Conservation (phyloP, 1,284 basidiomycete genomes). For the Trametes versicolor region DNA sequence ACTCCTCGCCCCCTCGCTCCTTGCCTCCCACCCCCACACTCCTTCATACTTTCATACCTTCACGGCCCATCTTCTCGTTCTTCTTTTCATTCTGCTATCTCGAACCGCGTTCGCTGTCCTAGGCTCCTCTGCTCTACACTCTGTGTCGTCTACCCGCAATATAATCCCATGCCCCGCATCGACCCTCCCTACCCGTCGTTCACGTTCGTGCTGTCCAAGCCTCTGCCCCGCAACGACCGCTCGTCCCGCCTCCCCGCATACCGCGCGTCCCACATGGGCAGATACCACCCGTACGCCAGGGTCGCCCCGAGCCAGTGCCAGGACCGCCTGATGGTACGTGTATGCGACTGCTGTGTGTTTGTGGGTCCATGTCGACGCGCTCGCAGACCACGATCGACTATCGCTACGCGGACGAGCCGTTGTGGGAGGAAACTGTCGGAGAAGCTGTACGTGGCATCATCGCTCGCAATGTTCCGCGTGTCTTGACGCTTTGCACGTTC, state of each 20-base stretch:
- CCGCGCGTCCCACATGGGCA: slow-evolving; percentile 32
- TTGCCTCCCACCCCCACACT: slow-evolving; percentile 5
- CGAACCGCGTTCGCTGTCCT: neutral
- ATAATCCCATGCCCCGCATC: slow-evolving; percentile 21
- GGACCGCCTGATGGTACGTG: slow-evolving; percentile 39
- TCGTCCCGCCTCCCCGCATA: slow-evolving; percentile 36
- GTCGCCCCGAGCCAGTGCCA: slow-evolving; percentile 18
- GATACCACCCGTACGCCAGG: slow-evolving; percentile 38
- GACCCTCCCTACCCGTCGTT: slow-evolving; percentile 26
- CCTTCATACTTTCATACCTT: neutral
- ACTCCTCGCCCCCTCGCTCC: slow-evolving; percentile 1
- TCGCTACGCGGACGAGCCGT: slow-evolving; percentile 9
- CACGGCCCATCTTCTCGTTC: neutral
- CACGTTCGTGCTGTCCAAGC: slow-evolving; percentile 11
- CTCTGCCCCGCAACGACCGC: slow-evolving; percentile 18
- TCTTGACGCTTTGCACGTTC: neutral
- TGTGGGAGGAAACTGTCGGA: slow-evolving; percentile 8
- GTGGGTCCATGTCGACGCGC: neutral
- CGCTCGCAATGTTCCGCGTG: neutral
- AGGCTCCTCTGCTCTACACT: neutral
- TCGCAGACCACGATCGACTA: slow-evolving; percentile 22
- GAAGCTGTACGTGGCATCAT: slow-evolving; percentile 10
- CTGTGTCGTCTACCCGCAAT: slow-evolving; percentile 7
- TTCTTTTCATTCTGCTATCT: neutral
- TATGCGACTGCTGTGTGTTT: neutral